Conservation (phyloP, 257 asterid species). For the Salvia rosmarinus region DNA sequence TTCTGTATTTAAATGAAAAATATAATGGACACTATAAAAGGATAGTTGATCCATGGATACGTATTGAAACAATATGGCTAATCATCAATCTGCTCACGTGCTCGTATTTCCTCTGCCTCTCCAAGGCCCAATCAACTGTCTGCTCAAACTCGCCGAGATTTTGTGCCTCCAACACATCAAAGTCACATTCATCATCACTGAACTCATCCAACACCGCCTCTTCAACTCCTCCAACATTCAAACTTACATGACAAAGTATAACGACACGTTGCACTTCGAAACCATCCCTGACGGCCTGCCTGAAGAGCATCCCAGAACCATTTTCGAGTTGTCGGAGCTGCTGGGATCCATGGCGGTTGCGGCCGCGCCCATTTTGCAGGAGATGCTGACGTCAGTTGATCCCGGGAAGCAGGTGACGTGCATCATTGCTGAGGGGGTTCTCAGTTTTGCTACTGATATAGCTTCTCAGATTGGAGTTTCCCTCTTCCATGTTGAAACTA, state of each 20-base stretch:
- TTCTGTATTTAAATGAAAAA: too few species aligned
- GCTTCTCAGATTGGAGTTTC: slow-evolving; percentile 46
- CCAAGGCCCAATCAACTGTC: slow-evolving; percentile 63
- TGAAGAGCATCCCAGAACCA: slow-evolving; percentile 46
- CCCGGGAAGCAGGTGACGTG: slow-evolving; percentile 31
- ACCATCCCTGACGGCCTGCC: slow-evolving; percentile 66
- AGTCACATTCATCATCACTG: slow-evolving; percentile 70
- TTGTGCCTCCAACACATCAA: slow-evolving; percentile 38
- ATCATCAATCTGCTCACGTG: too few species aligned
- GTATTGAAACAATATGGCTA: slow-evolving; percentile 40
- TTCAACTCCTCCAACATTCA: slow-evolving; percentile 17
- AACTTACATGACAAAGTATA: slow-evolving; percentile 32
- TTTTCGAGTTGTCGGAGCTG: slow-evolving; percentile 37
- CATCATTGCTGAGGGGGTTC: slow-evolving; percentile 59
- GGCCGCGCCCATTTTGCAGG: slow-evolving; percentile 39
- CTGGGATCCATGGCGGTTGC: slow-evolving; percentile 42
- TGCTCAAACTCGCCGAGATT: slow-evolving; percentile 64
- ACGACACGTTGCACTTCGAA: slow-evolving; percentile 34
- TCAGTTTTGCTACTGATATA: slow-evolving; percentile 47
- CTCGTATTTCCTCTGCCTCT: slow-evolving; percentile 66
- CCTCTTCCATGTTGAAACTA: slow-evolving; percentile 51
- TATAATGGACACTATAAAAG: too few species aligned
- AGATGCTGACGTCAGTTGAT: slow-evolving; percentile 35
- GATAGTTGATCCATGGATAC: too few species aligned
- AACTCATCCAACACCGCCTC: slow-evolving; percentile 56